Base-by-base conservation (phyloP, 441 rosid genomes). In the Populus tomentosa region DNA sequence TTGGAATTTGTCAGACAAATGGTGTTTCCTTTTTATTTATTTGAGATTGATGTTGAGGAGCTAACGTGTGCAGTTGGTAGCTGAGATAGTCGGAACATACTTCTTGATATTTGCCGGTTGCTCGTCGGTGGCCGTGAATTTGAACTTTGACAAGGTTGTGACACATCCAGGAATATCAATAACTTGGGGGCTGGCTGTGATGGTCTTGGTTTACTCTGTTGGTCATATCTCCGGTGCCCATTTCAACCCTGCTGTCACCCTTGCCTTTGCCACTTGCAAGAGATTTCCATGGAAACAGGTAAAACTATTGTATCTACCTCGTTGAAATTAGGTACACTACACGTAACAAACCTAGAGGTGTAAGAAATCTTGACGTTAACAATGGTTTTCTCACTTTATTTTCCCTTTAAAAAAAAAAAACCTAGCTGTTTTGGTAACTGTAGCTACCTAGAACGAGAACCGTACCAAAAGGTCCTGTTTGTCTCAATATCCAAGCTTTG, bases 151-250 rank as follows among this genome's bases (percentile, higher is more conserved):
- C 21, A 88, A 91, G 72, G 88, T 87, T 23, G 92, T 95, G 80
- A 83, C 97, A 3, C 92, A 61, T 13, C 93, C 97, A 0, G 98
- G 99, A 46, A 89, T 95, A 13, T 83, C 99, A 11, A 84, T 85
- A 3, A 96, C 92, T 21, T 95, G 98, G 97, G 99, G 99, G 70
- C 83, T 94, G 36, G 89, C 92, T 10, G 98, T 94, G 67, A 91
- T 89, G 94, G 98, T 92, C 14, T 80, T 94, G 56, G 89, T 92
- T 79, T 95, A 94, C 86, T 86, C 98, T 38, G 86, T 94, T 8
- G 99, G 99, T 36, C 99, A 95, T 78, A 94, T 95, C 87, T 94
- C 99, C 7, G 99, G 99, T 67, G 99, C 97, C 69, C 98, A 95
- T 88, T 93, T 95, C 64, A 95, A 95, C 74, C 99, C 98, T 6